Evolutionary conservation across 1,139 yeast genomes (phyloP).

Genomic region (Pichia sp.): DNA sequence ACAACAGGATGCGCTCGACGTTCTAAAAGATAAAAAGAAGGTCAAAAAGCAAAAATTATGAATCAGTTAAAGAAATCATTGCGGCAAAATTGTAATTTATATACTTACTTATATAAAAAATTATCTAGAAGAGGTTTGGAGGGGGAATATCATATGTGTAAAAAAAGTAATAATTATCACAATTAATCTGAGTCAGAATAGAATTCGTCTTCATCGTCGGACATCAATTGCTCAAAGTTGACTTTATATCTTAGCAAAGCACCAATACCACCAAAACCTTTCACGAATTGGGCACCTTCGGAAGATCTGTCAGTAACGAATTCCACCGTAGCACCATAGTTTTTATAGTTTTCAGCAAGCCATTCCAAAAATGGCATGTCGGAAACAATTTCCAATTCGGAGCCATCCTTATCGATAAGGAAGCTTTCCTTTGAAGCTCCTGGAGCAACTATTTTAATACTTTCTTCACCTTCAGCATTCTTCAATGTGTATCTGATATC

Average conservation of each 20-base stretch:
- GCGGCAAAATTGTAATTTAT: not conserved
- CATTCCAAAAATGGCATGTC: conserved; percentile 89
- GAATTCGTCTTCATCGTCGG: conserved; percentile 77
- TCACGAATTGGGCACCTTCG: conserved; percentile 97
- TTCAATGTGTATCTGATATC: conserved; percentile 78
- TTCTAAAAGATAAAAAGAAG: conserved; percentile 38
- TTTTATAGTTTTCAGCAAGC: conserved; percentile 95
- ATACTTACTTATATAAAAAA: not conserved
- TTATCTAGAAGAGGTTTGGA: conserved; percentile 11
- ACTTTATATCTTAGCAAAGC: conserved; percentile 93
- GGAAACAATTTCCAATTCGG: conserved; percentile 79
- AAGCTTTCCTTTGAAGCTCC: conserved; percentile 71
- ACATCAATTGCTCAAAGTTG: conserved; percentile 89
- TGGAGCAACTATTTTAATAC: conserved; percentile 70
- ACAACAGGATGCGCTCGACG: conserved; percentile 65
- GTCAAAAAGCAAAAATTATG: conserved; percentile 28
- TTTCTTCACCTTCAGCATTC: conserved; percentile 75
- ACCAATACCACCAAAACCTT: conserved; percentile 98
- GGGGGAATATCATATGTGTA: not conserved
- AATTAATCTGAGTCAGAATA: conserved; percentile 54
- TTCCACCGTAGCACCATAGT: conserved; percentile 90
- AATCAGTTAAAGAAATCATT: conserved; percentile 17
- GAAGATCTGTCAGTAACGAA: conserved; percentile 94
- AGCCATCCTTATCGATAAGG: conserved; percentile 76
- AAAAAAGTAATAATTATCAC: not conserved